These are phyloP conservation scores for Debaryomyces subglobosus DNA, from an alignment of 1,139 yeast species.

Conservation along the genomic window DNA sequence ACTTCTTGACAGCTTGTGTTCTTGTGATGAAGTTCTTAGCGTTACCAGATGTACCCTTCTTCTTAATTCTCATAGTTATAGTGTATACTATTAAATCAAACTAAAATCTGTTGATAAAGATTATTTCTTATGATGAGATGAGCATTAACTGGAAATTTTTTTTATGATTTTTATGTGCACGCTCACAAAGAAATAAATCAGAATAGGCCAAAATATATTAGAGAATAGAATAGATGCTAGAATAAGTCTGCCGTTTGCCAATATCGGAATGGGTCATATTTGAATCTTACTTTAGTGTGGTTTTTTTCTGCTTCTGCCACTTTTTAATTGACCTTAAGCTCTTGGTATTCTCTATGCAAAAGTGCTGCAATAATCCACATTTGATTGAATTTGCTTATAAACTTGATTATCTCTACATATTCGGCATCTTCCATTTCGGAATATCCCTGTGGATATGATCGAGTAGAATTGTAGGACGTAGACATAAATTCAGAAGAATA, in stretches of 20 bases:
- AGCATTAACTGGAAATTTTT: slow-evolving; percentile 9
- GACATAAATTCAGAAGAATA: not conserved
- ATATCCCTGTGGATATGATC: slow-evolving; percentile 8
- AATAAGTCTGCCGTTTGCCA: not conserved
- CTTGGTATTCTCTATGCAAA: slow-evolving; percentile 19
- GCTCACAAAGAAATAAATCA: not conserved
- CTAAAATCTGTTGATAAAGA: not conserved
- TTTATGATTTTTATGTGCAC: slow-evolving; percentile 7
- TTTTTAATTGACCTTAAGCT: not conserved
- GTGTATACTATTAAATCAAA: not conserved
- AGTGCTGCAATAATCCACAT: slow-evolving; percentile 29
- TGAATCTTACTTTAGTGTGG: no score
- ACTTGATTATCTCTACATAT: slow-evolving; percentile 13
- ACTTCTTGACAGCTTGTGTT: slow-evolving; percentile 90
- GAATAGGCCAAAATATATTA: not conserved
- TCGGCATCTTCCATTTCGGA: slow-evolving; percentile 4
- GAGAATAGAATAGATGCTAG: not conserved
- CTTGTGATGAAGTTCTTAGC: slow-evolving; percentile 93
- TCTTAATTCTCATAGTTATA: slow-evolving; percentile 50
- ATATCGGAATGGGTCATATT: not conserved
- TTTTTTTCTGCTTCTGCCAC: not conserved
- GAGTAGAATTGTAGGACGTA: not conserved
- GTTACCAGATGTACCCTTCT: slow-evolving; percentile 85
- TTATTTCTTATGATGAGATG: slow-evolving; percentile 7
- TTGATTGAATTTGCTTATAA: slow-evolving; percentile 22